A percentile compares a stretch with the other conserved stretches of the same genome.
These are phyloP conservation scores for Mucor plumbeus DNA, from an alignment of 371 early-diverging fungal species.

Conservation along the genomic window DNA sequence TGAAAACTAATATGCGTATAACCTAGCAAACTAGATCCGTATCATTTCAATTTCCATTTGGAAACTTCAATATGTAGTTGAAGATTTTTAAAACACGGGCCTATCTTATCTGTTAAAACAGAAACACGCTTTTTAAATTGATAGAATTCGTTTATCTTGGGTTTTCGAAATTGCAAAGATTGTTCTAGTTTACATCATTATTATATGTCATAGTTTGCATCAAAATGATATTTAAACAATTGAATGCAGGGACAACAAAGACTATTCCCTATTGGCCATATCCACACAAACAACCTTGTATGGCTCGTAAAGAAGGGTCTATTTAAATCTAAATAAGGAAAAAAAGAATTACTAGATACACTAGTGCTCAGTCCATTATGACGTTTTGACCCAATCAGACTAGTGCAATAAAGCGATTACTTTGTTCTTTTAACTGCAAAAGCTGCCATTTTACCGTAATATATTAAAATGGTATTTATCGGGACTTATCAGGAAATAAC, in stretches of 20 bases:
- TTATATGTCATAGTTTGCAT: not conserved
- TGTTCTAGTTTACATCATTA: not conserved
- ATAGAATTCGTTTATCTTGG: not conserved
- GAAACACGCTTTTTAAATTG: not conserved
- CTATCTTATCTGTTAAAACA: not conserved
- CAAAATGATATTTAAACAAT: not conserved
- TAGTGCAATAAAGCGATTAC: not conserved
- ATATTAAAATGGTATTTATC: not conserved
- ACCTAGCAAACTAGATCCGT: not conserved
- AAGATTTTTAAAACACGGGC: not conserved
- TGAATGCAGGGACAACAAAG: not conserved
- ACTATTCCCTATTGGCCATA: not conserved
- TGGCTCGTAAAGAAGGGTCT: not conserved
- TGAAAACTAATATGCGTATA: not conserved
- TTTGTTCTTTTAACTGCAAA: too few relatives aligned
- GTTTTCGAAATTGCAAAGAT: not conserved
- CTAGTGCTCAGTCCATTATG: slow-evolving; percentile 1
- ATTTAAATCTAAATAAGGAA: not conserved
- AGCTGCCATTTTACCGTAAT: too few relatives aligned
- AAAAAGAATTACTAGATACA: not conserved
- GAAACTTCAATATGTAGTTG: not conserved
- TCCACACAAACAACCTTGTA: not conserved
- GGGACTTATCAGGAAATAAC: not conserved
- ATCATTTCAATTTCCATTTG: not conserved
- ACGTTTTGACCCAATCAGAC: not conserved